Percentiles rank a stretch among this genome's conserved stretches.
Evolutionary conservation across 73 alveolate genomes (phyloP).

Genomic region (Tetrahymena malaccensis): DNA sequence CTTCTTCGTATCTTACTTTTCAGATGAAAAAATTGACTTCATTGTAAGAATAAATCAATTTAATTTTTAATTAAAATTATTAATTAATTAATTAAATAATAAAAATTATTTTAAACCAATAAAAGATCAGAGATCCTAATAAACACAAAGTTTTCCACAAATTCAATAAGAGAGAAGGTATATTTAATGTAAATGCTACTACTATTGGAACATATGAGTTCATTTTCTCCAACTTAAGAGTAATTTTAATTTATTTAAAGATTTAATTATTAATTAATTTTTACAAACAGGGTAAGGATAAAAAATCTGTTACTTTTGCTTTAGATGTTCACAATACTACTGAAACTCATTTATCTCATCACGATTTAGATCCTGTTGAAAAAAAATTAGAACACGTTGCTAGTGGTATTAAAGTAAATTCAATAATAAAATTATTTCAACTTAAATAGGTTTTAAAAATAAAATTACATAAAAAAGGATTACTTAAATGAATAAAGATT

Average conservation of each 20-base stretch:
- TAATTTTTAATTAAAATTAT: neutral
- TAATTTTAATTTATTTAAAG: neutral
- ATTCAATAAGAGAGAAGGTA: conserved; percentile 18
- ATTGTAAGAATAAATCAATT: neutral
- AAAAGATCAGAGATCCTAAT: conserved; percentile 22
- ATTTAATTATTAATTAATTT: neutral
- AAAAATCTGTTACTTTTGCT: conserved; percentile 33
- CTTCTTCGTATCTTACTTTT: conserved; percentile 4
- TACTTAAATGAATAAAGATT: neutral
- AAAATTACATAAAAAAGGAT: neutral
- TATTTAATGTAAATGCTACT: conserved; percentile 19
- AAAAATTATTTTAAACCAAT: neutral
- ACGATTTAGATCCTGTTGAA: conserved; percentile 32
- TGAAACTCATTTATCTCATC: conserved; percentile 26
- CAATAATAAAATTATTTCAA: neutral
- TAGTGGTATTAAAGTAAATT: conserved; percentile 5
- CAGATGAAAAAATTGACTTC: conserved; percentile 26
- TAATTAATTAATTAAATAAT: too few species aligned
- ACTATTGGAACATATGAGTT: conserved; percentile 21
- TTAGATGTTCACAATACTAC: conserved; percentile 40
- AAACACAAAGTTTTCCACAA: neutral
- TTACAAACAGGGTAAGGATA: conserved; percentile 12
- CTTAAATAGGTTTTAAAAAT: neutral
- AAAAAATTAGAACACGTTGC: conserved; percentile 10
- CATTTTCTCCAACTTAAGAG: conserved; percentile 17